These are phyloP conservation scores for Rubroshorea leprosula DNA, from an alignment of 345 rosid species.

Conservation along the genomic window DNA sequence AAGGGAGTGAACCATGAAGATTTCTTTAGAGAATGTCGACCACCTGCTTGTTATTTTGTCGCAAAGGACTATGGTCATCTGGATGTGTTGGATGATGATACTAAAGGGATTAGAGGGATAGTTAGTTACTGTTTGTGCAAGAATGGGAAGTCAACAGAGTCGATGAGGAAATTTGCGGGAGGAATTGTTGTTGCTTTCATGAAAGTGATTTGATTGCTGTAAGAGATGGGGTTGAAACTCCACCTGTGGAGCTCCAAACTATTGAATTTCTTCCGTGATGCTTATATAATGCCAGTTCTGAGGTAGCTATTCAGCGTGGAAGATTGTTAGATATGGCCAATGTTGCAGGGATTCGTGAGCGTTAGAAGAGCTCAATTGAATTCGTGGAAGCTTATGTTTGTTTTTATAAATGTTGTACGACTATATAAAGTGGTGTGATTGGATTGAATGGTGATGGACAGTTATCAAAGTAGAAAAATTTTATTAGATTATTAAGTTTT, in stretches of 20 bases:
- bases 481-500: too few relatives aligned
- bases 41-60: constrained; percentile 67
- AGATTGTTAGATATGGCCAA: too few relatives aligned
- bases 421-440: too few relatives aligned
- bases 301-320: too few relatives aligned
- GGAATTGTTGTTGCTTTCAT: constrained; percentile 63
- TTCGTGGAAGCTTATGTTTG: too few relatives aligned
- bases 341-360: too few relatives aligned
- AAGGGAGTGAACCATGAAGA: constrained; percentile 66
- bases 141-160: constrained; percentile 63
- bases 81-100: constrained; percentile 80
- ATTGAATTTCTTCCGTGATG: constrained; percentile 22
- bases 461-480: too few relatives aligned
- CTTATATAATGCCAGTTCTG: too few relatives aligned
- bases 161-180: constrained; percentile 76
- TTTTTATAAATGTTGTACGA: too few relatives aligned
- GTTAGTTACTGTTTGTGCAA: constrained; percentile 57
- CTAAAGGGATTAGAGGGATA: constrained; percentile 55
- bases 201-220: constrained; percentile 43
- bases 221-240: constrained; percentile 39
- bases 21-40: constrained; percentile 56
- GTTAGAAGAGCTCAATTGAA: too few relatives aligned
- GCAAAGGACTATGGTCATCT: constrained; percentile 73
- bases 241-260: constrained; percentile 51
- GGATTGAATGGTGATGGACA: too few relatives aligned